A percentile compares a stretch with the other conserved stretches of the same genome.
Evolutionary conservation across 805 yeast species (phyloP).

Genomic region (Metschnikowia lachancei): DNA sequence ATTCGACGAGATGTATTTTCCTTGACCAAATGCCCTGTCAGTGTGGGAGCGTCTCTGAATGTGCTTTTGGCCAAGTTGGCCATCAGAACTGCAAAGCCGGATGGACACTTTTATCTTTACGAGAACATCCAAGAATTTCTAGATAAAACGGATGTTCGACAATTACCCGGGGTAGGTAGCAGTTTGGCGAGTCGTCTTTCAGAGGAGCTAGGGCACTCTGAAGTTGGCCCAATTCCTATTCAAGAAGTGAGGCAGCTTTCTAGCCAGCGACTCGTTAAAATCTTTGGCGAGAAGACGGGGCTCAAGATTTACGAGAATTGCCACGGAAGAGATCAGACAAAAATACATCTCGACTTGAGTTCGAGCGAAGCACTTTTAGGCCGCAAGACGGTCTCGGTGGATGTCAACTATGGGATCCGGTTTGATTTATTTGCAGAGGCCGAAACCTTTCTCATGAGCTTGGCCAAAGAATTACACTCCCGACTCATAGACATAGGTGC

Average conservation of each 20-base stretch:
- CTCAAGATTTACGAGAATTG: constrained; percentile 55
- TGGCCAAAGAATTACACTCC: constrained; percentile 57
- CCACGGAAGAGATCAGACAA: constrained; percentile 65
- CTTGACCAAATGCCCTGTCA: constrained; percentile 61
- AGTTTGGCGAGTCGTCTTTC: constrained; percentile 48
- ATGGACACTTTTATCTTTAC: constrained; percentile 51
- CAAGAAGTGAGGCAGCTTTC: constrained; percentile 37
- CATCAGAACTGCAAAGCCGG: constrained; percentile 73
- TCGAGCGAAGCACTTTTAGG: constrained; percentile 46
- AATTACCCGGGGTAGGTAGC: constrained; percentile 64
- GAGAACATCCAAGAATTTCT: constrained; percentile 33
- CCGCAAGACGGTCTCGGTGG: constrained; percentile 80
- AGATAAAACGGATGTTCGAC: constrained; percentile 31
- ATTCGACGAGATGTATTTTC: constrained; percentile 42
- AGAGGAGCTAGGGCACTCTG: constrained; percentile 24
- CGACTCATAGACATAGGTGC: constrained; percentile 49
- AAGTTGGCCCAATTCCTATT: constrained; percentile 28
- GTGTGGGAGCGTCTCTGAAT: constrained; percentile 75
- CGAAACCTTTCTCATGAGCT: constrained; percentile 56
- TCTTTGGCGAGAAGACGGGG: constrained; percentile 73
- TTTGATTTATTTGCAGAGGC: constrained; percentile 60
- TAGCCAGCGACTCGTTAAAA: constrained; percentile 34
- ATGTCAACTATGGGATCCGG: constrained; percentile 88
- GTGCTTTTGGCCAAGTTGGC: constrained; percentile 78
- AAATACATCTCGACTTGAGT: constrained; percentile 49